These are phyloP conservation scores for Hymenoscyphus albidus DNA, from an alignment of 2,329 filamentous ascomycete genomes.

Conservation along the genomic window DNA sequence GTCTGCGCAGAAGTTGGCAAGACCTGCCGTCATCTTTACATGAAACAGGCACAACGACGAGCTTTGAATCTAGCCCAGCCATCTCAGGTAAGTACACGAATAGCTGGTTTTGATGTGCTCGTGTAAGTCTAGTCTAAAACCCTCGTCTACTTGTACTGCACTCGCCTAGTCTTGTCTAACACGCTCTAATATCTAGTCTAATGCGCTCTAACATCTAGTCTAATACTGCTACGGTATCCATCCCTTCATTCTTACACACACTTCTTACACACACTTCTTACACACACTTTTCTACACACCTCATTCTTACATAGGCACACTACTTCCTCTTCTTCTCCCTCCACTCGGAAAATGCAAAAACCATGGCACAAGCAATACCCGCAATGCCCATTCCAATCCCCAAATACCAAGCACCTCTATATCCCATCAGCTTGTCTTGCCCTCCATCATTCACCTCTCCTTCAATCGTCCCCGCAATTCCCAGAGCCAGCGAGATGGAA, in stretches of 20 bases:
- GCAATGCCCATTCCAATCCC: conserved; percentile 15
- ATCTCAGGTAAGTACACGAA: too few species aligned
- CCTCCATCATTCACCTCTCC: conserved; percentile 31
- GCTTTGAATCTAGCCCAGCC: not conserved
- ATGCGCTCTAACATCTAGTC: too few species aligned
- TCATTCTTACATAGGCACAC: not conserved
- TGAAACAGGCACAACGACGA: not conserved
- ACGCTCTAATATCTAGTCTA: not conserved
- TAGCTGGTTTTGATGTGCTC: not conserved
- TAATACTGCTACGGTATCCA: too few species aligned
- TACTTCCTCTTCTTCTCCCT: not conserved
- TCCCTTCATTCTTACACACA: not conserved
- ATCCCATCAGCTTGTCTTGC: conserved; percentile 17
- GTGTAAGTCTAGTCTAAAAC: not conserved
- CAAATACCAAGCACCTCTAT: conserved; percentile 20
- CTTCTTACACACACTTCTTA: not conserved
- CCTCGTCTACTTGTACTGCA: not conserved
- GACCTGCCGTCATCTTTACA: not conserved
- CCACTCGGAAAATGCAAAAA: conserved; percentile 6
- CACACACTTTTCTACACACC: not conserved
- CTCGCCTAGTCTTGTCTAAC: not conserved
- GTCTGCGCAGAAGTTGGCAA: not conserved
- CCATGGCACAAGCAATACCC: conserved; percentile 2
- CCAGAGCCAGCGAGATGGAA: conserved; percentile 61
- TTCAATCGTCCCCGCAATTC: conserved; percentile 63